Base-by-base conservation (phyloP, 305 asterid species). In the Fraxinus sp. region DNA sequence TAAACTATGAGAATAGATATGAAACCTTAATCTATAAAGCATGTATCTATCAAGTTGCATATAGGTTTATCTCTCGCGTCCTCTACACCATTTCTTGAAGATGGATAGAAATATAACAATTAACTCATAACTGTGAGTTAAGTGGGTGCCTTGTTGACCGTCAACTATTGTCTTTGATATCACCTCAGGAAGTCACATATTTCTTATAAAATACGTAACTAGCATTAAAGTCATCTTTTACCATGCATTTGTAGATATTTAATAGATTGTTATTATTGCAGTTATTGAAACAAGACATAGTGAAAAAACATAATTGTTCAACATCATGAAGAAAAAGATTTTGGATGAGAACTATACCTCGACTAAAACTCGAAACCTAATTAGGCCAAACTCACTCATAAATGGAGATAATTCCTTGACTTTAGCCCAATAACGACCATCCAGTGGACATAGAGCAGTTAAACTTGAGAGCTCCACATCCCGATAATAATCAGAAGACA, bases 341-440 rank as follows among this genome's bases (percentile, higher is more conserved):
- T 68, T 13, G 18, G 8, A 26, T 66, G 28, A 8, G 80, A 75
- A 41, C 1, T 73, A 85, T 82, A 94, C 98, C 98, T 94, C 97
- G 57, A 92, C 98, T 32, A 92, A 80, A 88, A 92, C 91, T 28
- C 98, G 92, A 81, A 80, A 93, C 76, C 88, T 93, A 77, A 92
- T 95, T 49, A 93, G 91, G 64, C 96, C 97, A 81, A 87, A 95
- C 86, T 95, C 98, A 81, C 98, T 92, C 94, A 89, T 82, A 81
- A 87, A 90, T 52, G 92, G 92, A 28, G 92, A 89, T 90, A 95
- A 87, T 39, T 91, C 97, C 89, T 92, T 91, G 80, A 91, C 95
- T 89, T 95, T 93, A 77, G 30, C 82, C 95, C 97, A 91, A 83
- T 95, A 93, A 9, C 97, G 97, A n/a, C 98, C 98, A 84, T 95